Evolutionary conservation across 805 yeast genomes (phyloP), one percentile per base, ranked within the genome.

Genomic region (Candida koratica): DNA sequence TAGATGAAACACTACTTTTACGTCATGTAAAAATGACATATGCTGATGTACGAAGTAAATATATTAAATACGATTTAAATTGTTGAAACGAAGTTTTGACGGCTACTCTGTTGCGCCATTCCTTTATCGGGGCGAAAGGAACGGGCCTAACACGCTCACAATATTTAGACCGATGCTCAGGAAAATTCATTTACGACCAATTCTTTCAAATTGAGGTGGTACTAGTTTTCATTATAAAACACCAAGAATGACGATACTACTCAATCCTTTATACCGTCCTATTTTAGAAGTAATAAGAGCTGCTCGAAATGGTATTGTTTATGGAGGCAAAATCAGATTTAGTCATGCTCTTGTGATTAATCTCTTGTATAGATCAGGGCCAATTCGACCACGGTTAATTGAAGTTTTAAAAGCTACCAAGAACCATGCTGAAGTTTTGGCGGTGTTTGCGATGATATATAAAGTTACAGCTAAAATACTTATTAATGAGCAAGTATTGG

Each of bases 271-370:
- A 17, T 56, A 52, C 34, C 49, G 61, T 31, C 62, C 62, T 1
- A 38, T 68, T 15, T 48, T 66, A 30, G 71, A 64, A 37, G 41
- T 56, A 27, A 19, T 61, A 22, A 53, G 63, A 42, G 57, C 69
- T 10, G 60, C 70, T 1, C 48, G 71, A 32, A 67, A 67, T 44
- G 79, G 80, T 13, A 59, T 72, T 5, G 77, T 75, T 5, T 79
- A 79, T 43, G 85, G 85, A 2, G 80, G 79, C 3, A 69, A 74
- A 46, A 58, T 79, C 25, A 60, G 85, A 33, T 77, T 79, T 48
- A 71, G 79, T 32, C 85, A 79, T 55, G 79, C 84, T 1, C 51
- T 79, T 32, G 85, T 79, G 30, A 78, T 79, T 56, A 72, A 75
- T 32, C 53, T 77, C 22, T 59, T 79, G 17, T 79, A 77, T 50